phyloP scores from a whole-genome alignment of 768 basidiomycete species.

The Porphyrellus cyaneotinctus region DNA sequence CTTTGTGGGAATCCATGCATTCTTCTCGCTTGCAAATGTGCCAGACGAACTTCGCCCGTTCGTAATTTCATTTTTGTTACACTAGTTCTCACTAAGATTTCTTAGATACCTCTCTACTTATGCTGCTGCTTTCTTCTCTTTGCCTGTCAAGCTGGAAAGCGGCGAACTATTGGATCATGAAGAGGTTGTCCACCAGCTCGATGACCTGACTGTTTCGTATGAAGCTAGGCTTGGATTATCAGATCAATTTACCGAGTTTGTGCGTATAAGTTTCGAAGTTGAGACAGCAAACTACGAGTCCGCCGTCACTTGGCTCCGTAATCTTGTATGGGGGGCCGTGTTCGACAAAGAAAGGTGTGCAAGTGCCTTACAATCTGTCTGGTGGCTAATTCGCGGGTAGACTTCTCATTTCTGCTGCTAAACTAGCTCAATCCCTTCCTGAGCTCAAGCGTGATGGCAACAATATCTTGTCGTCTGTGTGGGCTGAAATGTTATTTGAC shows the following conservation, averaged over 20 bases:
- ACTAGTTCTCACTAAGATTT: constrained; percentile 5
- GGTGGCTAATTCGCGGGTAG: constrained; percentile 36
- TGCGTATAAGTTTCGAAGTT: constrained; percentile 80
- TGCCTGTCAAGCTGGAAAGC: constrained; percentile 68
- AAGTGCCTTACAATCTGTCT: neutral
- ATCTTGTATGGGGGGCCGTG: constrained; percentile 68
- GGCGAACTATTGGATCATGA: constrained; percentile 79
- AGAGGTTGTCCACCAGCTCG: constrained; percentile 85
- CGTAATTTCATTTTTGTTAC: constrained; percentile 27
- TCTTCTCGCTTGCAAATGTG: constrained; percentile 71
- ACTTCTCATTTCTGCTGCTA: constrained; percentile 78
- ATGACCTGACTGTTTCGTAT: constrained; percentile 88
- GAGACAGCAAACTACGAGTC: constrained; percentile 74
- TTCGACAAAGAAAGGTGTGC: constrained; percentile 77
- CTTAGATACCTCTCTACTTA: constrained; percentile 74
- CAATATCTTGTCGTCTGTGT: constrained; percentile 71
- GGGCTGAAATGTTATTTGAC: constrained; percentile 60
- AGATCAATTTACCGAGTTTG: constrained; percentile 65
- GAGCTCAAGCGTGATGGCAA: constrained; percentile 87
- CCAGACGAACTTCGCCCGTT: constrained; percentile 72
- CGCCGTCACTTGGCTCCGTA: constrained; percentile 82
- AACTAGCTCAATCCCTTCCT: constrained; percentile 85
- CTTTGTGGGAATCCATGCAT: constrained; percentile 78
- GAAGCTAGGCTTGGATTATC: constrained; percentile 64
- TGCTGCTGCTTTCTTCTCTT: constrained; percentile 79